Evolutionary conservation across 2,329 filamentous ascomycete genomes (phyloP), one percentile per base, ranked within the genome.

Genomic region (Drechslerella dactyloides): DNA sequence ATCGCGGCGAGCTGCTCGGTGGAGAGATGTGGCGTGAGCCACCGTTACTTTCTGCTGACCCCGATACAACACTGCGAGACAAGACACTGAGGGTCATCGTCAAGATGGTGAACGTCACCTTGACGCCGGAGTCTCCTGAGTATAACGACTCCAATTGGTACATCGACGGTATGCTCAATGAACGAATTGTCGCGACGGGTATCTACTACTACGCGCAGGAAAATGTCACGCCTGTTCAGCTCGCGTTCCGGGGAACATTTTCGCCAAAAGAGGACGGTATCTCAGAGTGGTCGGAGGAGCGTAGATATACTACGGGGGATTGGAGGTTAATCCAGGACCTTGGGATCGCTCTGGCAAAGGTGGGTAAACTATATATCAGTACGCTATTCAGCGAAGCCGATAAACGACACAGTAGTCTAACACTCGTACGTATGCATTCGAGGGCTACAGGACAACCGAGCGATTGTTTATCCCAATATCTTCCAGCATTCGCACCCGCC

Each of bases 51-150:
- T n/a, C n/a, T n/a, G n/a, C n/a, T n/a, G 10, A 51, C 3, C 42
- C 50, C 19, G 17, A 53, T 0, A 33, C 19, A 6, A 61, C 42
- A 42, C 13, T 53, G 10, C 40, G 8, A 74, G 81, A 1, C 75
- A 78, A 2, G 82, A 84, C 1, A 75, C 17, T 89, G 2, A 87
- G 90, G 74, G 78, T 89, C 33, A 86, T 89, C 55, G 82, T 88
- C 37, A 88, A 88, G 75, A 80, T 90, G 74, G 82, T 85, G 1
- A 83, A 82, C 44, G 84, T 88, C 55, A 81, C 86, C 48, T 80
- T 88, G 0, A 85, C 82, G 0, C 87, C 87, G 0, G 83, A 85
- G n/a, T 23, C 5, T 8, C 24, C 17, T 10, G 82, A 85, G 1
- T 89, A 86, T 73, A 78, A 79, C 0, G 83, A 83, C 15, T 84